Evolutionary conservation across 331 rosid species (phyloP), one percentile per base, ranked within the genome.

Genomic region (Acacia pycnantha): DNA sequence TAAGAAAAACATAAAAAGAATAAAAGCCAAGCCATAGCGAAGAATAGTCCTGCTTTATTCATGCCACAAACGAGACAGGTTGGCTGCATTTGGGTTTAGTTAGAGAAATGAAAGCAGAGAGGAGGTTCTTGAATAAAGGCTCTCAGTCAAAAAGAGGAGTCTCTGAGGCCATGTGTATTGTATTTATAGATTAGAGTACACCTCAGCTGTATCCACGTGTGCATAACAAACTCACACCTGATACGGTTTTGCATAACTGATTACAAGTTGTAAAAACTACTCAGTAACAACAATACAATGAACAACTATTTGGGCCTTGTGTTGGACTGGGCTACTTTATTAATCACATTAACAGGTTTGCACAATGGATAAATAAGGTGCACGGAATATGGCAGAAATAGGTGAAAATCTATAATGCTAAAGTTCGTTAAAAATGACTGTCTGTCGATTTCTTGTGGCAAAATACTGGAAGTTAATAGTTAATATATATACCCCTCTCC

Each of bases 341-440:
- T 37, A 37, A 37, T 37, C 41, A 37, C 41, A 6, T 9, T 37
- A 7, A 37, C 9, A 37, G 41, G 41, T 33, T 62, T 37, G 29
- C 33, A 50, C 18, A 50, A 67, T 27, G 27, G 21, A 53, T 66
- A 37, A 67, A 65, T 26, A 65, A 64, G 22, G 41, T 21, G 13
- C 40, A 81, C 65, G 68, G 43, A 61, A 73, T 80, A 24, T 62
- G 51, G n/a, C 79, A 80, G 26, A 21, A 43, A 72, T 15, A 56
- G 77, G 47, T 62, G 54, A 9, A 7, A 24, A 61, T 56, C 15
- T 61, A n/a, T 14, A 24, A 64, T 67, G 35, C 70, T 27, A 9
- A 51, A 51, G 81, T 29, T 13, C 24, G 80, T 48, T 14, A 81
- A 81, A 70, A 33, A 50, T 48, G 61, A 68, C 46, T 51, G 31